These are phyloP conservation scores for Lecanicillium sp. DNA, from an alignment of 2,329 filamentous ascomycete species.

Conservation along the genomic window DNA sequence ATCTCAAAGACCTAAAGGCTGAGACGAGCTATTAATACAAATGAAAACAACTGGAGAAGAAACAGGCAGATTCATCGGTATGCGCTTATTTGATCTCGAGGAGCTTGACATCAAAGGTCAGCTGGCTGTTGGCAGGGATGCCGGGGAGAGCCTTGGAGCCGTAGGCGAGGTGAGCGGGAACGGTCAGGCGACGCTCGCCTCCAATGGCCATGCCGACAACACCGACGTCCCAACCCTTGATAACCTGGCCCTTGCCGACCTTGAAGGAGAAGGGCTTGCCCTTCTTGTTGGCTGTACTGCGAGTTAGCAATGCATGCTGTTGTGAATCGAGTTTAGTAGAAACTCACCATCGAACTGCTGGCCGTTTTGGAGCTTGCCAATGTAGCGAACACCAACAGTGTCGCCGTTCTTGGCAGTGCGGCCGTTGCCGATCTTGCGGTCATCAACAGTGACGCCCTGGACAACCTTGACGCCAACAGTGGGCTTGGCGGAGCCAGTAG, in stretches of 20 bases:
- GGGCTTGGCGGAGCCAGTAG: conserved; percentile 60
- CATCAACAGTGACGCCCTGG: conserved; percentile 85
- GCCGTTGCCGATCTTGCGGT: conserved; percentile 86
- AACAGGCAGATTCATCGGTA: not conserved
- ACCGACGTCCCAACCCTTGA: conserved; percentile 98
- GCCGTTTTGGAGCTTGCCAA: conserved; percentile 90
- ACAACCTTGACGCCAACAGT: conserved; percentile 67
- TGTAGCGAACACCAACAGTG: conserved; percentile 90
- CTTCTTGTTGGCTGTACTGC: conserved; percentile 83
- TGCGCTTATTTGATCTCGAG: conserved; percentile 67
- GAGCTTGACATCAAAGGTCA: conserved; percentile 88
- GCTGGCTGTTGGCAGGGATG: conserved; percentile 83
- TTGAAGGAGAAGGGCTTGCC: conserved; percentile 96
- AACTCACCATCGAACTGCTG: conserved; percentile 88
- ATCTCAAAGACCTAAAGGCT: not conserved
- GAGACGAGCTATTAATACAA: conserved; percentile 12
- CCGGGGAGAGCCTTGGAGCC: conserved; percentile 74
- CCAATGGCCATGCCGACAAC: conserved; percentile 86
- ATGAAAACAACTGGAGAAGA: conserved; percentile 4
- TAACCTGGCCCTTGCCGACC: conserved; percentile 88
- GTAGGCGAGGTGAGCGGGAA: conserved; percentile 82
- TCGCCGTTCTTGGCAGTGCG: conserved; percentile 83
- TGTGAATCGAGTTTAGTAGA: conserved; percentile 36
- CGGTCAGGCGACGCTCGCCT: conserved; percentile 85
- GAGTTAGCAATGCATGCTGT: conserved; percentile 14